Evolutionary conservation across 768 basidiomycete species (phyloP).

Genomic region (Rhizopogon vulgaris): DNA sequence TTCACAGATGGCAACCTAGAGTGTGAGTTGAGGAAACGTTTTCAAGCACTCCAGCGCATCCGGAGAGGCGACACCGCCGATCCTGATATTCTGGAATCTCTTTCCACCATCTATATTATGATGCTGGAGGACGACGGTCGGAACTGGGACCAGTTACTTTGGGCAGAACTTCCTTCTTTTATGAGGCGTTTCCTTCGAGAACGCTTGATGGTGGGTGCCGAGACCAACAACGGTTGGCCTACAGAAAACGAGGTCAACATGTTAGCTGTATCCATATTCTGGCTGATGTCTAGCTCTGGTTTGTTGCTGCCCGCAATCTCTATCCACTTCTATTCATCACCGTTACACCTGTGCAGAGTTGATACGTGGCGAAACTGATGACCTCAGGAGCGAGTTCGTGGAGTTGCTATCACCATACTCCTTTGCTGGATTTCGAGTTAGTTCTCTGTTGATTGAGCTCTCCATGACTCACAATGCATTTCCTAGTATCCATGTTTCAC

Average conservation of each 20-base stretch:
- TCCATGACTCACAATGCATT: constrained; percentile 7
- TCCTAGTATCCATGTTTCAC: constrained; percentile 32
- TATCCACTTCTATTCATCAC: background rate
- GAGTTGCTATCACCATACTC: constrained; percentile 38
- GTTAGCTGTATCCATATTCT: constrained; percentile 41
- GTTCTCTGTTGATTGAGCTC: constrained; percentile 13
- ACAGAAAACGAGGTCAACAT: constrained; percentile 38
- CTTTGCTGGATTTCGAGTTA: constrained; percentile 43
- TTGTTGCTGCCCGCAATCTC: constrained; percentile 8
- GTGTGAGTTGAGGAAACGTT: constrained; percentile 41
- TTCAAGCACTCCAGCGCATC: constrained; percentile 39
- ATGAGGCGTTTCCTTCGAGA: constrained; percentile 34
- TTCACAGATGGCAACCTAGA: constrained; percentile 28
- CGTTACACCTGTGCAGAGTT: constrained; percentile 20
- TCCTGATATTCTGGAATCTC: constrained; percentile 33
- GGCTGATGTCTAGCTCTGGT: constrained; percentile 38
- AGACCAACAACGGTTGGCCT: constrained; percentile 43
- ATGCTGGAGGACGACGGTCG: constrained; percentile 48
- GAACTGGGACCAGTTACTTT: constrained; percentile 41
- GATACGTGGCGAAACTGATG: constrained; percentile 28
- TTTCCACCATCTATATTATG: constrained; percentile 54
- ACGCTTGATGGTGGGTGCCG: constrained; percentile 32
- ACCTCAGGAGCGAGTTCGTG: constrained; percentile 27
- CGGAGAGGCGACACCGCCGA: constrained; percentile 30
- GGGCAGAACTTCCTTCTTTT: constrained; percentile 37